These are phyloP conservation scores for Fusarium nelsonii DNA, from an alignment of 2,329 filamentous ascomycete species.

Conservation along the genomic window DNA sequence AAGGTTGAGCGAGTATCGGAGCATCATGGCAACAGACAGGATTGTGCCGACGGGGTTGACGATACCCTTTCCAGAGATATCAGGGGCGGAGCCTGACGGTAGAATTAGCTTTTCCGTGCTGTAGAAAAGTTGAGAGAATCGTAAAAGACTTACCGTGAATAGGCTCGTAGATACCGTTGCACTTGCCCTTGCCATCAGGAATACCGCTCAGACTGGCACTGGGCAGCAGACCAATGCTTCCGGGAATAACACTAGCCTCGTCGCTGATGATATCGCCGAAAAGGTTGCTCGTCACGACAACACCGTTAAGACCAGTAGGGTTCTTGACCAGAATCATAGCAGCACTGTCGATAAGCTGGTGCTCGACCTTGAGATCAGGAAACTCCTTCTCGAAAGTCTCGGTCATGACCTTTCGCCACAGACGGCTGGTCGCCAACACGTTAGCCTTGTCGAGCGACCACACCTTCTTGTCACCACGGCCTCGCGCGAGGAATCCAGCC, in stretches of 20 bases:
- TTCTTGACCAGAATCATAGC: constrained; percentile 99
- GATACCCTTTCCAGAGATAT: constrained; percentile 91
- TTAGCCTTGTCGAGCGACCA: constrained; percentile 97
- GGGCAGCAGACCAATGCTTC: constrained; percentile 87
- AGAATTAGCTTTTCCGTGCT: constrained; percentile 2
- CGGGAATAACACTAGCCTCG: constrained; percentile 94
- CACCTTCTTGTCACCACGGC: constrained; percentile 76
- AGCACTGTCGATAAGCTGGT: constrained; percentile 95
- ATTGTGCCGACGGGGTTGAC: constrained; percentile 92
- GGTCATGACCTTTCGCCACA: constrained; percentile 89
- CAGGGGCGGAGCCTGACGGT: constrained; percentile 41
- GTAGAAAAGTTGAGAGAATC: neutral
- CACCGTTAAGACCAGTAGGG: constrained; percentile 86
- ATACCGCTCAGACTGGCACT: constrained; percentile 88
- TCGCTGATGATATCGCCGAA: constrained; percentile 97
- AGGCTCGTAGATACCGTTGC: constrained; percentile 97
- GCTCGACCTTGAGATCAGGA: constrained; percentile 83
- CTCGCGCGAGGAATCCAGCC: constrained; percentile 83
- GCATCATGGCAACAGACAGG: constrained; percentile 93
- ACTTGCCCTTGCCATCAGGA: constrained; percentile 84
- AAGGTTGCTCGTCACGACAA: constrained; percentile 92
- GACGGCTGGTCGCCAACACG: constrained; percentile 86
- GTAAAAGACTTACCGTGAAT: constrained; percentile 79
- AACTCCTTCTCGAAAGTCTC: constrained; percentile 91
- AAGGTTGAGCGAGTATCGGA: constrained; percentile 89